These are phyloP conservation scores for Peniophora sp. DNA, from an alignment of 1,284 basidiomycete genomes.

Conservation along the genomic window DNA sequence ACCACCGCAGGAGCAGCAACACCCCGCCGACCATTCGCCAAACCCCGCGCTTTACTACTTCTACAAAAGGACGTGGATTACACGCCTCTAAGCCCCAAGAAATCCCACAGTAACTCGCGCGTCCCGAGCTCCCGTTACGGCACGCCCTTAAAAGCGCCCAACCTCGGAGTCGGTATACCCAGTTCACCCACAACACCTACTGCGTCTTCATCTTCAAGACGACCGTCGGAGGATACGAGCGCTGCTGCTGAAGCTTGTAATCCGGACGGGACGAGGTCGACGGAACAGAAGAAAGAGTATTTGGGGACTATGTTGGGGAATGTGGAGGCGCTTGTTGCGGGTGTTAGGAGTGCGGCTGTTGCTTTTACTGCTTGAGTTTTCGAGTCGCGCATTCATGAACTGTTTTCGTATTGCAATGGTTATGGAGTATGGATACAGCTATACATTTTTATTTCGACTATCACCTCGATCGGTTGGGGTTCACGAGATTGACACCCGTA, in stretches of 20 bases:
- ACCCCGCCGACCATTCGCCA: conserved; percentile 1
- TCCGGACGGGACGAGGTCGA: conserved; percentile 39
- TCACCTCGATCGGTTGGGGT: no score
- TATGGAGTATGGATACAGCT: no score
- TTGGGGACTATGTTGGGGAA: conserved; percentile 79
- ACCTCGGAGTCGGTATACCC: conserved; percentile 7
- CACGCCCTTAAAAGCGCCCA: conserved; percentile 14
- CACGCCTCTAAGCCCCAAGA: conserved; percentile 61
- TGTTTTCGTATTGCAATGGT: no score
- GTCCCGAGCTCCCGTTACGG: neutral
- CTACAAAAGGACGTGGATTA: conserved; percentile 65
- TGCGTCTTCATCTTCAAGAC: conserved; percentile 3
- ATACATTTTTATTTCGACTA: no score
- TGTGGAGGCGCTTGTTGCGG: conserved; percentile 80
- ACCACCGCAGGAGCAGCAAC: conserved; percentile 16
- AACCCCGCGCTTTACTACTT: conserved; percentile 48
- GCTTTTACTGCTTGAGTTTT: neutral
- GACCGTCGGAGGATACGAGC: conserved; percentile 1
- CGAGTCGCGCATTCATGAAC: no score
- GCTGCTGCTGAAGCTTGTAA: conserved; percentile 4
- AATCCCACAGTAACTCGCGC: conserved; percentile 26
- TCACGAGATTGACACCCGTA: no score
- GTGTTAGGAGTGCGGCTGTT: conserved; percentile 75
- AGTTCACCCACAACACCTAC: conserved; percentile 8
- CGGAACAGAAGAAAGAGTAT: conserved; percentile 79